A percentile compares a stretch with the other conserved stretches of the same genome.
Evolutionary conservation across 2,329 filamentous ascomycete genomes (phyloP).

Genomic region (Xylaria sp.): DNA sequence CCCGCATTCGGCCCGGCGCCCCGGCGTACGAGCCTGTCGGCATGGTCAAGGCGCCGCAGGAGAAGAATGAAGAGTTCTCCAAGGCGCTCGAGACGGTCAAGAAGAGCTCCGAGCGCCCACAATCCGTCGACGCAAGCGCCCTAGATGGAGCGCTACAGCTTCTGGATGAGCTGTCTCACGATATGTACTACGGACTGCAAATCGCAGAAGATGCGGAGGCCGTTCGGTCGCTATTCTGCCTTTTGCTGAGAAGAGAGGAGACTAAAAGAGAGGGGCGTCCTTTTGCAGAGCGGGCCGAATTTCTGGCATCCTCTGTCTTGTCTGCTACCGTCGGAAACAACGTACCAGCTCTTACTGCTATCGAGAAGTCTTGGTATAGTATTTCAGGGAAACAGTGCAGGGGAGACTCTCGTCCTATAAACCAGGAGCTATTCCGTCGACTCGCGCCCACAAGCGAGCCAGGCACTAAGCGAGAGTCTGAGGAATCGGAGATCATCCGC

Average conservation of each 20-base stretch:
- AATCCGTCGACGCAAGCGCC: conserved; percentile 41
- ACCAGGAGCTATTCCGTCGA: conserved; percentile 57
- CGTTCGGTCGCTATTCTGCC: conserved; percentile 66
- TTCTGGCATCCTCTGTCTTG: conserved; percentile 67
- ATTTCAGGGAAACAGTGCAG: conserved; percentile 56
- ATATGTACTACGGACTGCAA: conserved; percentile 76
- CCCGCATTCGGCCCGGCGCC: conserved; percentile 59
- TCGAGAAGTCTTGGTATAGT: conserved; percentile 60
- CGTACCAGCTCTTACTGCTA: conserved; percentile 65
- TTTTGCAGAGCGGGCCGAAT: conserved; percentile 52
- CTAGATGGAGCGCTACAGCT: conserved; percentile 65
- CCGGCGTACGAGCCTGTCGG: conserved; percentile 69
- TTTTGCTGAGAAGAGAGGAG: conserved; percentile 56
- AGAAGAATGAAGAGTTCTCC: conserved; percentile 56
- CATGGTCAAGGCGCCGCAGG: conserved; percentile 64
- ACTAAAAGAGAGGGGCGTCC: conserved; percentile 38
- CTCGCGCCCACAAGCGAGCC: conserved; percentile 48
- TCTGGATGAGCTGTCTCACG: conserved; percentile 73
- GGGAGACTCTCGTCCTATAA: conserved; percentile 44
- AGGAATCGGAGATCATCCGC: conserved; percentile 44
- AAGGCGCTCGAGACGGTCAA: conserved; percentile 63
- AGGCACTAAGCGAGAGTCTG: conserved; percentile 30
- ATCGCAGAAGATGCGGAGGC: conserved; percentile 67
- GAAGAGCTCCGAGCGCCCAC: conserved; percentile 50
- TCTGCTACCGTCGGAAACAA: conserved; percentile 73